Percentiles rank a stretch among this genome's conserved stretches.
Conservation (phyloP, 2,329 filamentous ascomycete genomes). For the Beauveria rudraprayagi region DNA sequence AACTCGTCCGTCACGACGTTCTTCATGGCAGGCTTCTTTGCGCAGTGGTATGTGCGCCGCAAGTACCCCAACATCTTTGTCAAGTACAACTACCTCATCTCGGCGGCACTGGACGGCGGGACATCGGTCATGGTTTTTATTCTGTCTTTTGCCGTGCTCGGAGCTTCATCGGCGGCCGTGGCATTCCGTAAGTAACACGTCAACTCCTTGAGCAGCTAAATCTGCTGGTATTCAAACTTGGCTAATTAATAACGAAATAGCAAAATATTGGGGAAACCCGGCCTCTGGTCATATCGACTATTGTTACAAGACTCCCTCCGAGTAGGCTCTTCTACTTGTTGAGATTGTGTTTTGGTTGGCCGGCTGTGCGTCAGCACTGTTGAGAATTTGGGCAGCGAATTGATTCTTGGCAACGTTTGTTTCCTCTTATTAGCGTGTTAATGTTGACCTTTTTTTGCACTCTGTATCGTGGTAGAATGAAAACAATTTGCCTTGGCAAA, state of each 20-base stretch:
- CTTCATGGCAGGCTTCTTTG: conserved; percentile 27
- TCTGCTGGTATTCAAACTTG: neutral
- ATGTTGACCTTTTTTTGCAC: neutral
- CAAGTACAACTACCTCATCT: conserved; percentile 20
- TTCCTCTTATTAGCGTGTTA: neutral
- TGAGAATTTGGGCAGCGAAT: neutral
- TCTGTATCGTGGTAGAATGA: neutral
- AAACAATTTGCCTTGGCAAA: too few species aligned
- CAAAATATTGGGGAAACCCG: conserved; percentile 8
- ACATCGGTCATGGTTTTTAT: conserved; percentile 18
- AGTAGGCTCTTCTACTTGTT: neutral
- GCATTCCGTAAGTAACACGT: conserved; percentile 2
- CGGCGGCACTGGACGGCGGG: conserved; percentile 16
- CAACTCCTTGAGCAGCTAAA: neutral
- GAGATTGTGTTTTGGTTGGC: too few species aligned
- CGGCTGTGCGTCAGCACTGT: neutral
- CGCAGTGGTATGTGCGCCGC: conserved; percentile 22
- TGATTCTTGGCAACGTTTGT: neutral
- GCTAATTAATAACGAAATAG: neutral
- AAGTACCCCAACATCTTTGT: conserved; percentile 19
- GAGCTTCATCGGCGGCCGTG: conserved; percentile 6
- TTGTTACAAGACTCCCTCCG: conserved; percentile 1
- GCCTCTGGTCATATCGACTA: conserved; percentile 6
- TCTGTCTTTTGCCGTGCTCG: conserved; percentile 16
- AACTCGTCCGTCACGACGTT: conserved; percentile 27